These are phyloP conservation scores for Dactylellina parvicollis DNA, from an alignment of 2,329 filamentous ascomycete species.

Conservation along the genomic window DNA sequence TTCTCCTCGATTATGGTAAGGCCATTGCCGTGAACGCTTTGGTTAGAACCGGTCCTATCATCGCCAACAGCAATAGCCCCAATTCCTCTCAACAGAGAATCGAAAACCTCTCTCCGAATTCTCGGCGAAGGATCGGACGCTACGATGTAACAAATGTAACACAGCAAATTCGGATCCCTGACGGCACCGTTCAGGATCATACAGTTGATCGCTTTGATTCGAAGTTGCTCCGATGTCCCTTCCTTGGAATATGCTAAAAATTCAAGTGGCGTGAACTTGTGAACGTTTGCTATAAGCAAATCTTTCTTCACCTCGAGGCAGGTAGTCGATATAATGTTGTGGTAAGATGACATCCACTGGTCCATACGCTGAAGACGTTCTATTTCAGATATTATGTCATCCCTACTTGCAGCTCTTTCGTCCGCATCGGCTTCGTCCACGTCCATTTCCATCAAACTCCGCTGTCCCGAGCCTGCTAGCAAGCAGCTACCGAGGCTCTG, in stretches of 20 bases:
- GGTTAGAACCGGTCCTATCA: constrained; percentile 58
- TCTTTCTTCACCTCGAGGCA: constrained; percentile 64
- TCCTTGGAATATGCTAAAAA: constrained; percentile 74
- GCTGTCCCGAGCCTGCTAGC: constrained; percentile 65
- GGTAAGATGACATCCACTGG: constrained; percentile 74
- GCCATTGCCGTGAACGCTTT: constrained; percentile 61
- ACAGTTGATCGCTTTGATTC: constrained; percentile 73
- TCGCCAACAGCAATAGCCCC: constrained; percentile 74
- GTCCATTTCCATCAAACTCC: constrained; percentile 62
- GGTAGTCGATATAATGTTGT: constrained; percentile 70
- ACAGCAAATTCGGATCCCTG: constrained; percentile 67
- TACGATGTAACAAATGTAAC: constrained; percentile 69
- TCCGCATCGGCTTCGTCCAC: constrained; percentile 62
- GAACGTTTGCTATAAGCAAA: constrained; percentile 54
- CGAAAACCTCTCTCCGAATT: constrained; percentile 70
- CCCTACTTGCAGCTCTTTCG: constrained; percentile 63
- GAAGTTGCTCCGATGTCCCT: constrained; percentile 71
- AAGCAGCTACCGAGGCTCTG: constrained; percentile 66
- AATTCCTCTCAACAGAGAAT: constrained; percentile 69
- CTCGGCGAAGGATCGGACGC: constrained; percentile 73
- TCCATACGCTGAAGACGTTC: constrained; percentile 74
- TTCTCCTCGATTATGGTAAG: constrained; percentile 65
- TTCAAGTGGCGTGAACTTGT: constrained; percentile 63
- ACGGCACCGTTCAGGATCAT: constrained; percentile 72
- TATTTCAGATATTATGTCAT: constrained; percentile 70